Evolutionary conservation across 2,329 filamentous ascomycete species (phyloP).

Genomic region (Beauveria varroae): DNA sequence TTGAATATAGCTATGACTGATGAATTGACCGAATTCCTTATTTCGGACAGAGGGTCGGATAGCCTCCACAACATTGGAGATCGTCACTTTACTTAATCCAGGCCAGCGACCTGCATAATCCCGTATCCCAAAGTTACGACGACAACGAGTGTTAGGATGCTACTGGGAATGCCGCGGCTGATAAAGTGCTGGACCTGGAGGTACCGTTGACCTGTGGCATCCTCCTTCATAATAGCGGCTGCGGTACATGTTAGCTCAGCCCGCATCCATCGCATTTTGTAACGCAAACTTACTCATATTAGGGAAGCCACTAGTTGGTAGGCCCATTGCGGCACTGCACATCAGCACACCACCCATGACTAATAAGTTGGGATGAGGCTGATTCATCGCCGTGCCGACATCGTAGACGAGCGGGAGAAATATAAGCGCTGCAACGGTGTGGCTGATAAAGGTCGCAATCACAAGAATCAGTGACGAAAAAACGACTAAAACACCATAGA

Average conservation of each 20-base stretch:
- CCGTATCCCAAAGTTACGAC: slow-evolving; percentile 87
- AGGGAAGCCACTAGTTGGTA: slow-evolving; percentile 93
- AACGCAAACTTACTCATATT: slow-evolving; percentile 83
- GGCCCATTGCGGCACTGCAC: slow-evolving; percentile 92
- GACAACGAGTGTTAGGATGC: slow-evolving; percentile 71
- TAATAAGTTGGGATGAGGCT: slow-evolving; percentile 87
- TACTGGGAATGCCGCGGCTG: slow-evolving; percentile 83
- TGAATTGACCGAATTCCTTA: no score
- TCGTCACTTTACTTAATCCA: slow-evolving; percentile 30
- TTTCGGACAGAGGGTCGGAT: no score
- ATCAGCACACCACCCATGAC: slow-evolving; percentile 95
- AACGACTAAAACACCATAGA: slow-evolving; percentile 81
- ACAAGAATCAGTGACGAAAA: slow-evolving; percentile 81
- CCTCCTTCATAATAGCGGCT: slow-evolving; percentile 99
- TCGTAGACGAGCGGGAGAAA: slow-evolving; percentile 84
- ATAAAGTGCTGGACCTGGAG: slow-evolving; percentile 91
- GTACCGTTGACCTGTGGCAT: slow-evolving; percentile 86
- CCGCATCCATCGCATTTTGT: not conserved
- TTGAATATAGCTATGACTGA: no score
- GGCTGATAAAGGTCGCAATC: slow-evolving; percentile 94
- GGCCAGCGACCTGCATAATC: slow-evolving; percentile 69
- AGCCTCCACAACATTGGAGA: no score
- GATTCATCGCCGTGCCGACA: slow-evolving; percentile 75
- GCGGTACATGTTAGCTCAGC: slow-evolving; percentile 15
- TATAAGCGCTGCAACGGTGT: slow-evolving; percentile 93